These are phyloP conservation scores for Pelargonium fulgidum DNA, from an alignment of 441 rosid genomes.

Conservation along the genomic window DNA sequence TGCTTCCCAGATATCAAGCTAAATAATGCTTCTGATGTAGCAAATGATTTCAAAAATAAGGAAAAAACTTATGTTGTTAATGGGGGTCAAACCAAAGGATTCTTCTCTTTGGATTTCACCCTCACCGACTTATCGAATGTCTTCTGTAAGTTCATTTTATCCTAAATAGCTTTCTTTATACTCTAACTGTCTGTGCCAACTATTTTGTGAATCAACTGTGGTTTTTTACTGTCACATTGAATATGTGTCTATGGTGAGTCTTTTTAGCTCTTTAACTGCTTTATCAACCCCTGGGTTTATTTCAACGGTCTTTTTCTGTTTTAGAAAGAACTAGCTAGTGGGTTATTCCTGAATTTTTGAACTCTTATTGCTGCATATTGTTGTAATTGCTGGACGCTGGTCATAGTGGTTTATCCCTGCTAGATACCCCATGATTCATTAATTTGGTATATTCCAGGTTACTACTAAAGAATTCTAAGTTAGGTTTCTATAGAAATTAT, in stretches of 20 bases:
- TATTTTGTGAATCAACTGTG: neutral
- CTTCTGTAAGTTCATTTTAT: slow-evolving; percentile 34
- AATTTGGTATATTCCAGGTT: too few species aligned
- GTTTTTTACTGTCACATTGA: neutral
- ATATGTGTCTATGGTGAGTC: neutral
- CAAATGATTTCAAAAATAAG: neutral
- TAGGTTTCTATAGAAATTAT: too few species aligned
- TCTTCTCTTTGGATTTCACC: slow-evolving; percentile 10
- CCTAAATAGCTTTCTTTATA: neutral
- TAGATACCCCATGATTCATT: too few species aligned
- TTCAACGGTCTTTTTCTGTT: neutral
- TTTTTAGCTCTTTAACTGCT: neutral
- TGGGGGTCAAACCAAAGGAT: neutral
- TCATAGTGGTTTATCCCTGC: neutral
- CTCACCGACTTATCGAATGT: slow-evolving; percentile 5
- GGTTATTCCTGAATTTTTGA: slow-evolving; percentile 1
- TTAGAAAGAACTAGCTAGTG: neutral
- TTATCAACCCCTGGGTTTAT: neutral
- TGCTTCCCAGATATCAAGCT: slow-evolving; percentile 62
- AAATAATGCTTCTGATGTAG: slow-evolving; percentile 38
- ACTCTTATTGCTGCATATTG: neutral
- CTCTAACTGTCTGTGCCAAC: neutral
- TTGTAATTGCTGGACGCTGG: neutral
- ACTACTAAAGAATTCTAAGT: neutral
- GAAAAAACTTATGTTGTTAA: neutral